These are phyloP conservation scores for Aspergillus caelatus DNA, from an alignment of 2,329 filamentous ascomycete species.

Conservation along the genomic window DNA sequence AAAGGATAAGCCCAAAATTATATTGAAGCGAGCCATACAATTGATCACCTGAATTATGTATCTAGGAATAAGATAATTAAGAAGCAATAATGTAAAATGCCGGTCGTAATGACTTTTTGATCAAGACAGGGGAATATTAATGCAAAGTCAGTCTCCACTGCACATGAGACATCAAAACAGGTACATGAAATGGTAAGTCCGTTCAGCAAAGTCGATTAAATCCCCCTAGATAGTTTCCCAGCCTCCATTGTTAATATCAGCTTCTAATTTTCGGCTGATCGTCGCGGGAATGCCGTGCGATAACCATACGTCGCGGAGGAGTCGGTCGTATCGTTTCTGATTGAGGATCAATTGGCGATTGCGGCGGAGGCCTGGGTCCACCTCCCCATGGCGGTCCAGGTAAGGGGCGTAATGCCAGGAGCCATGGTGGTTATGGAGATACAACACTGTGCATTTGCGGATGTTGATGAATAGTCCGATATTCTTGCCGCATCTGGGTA, in stretches of 20 bases:
- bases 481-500: slow-evolving; percentile 77
- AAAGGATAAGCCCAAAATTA: background rate
- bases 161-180: slow-evolving; percentile 3
- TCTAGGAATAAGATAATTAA: background rate
- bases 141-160: background rate
- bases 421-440: slow-evolving; percentile 78
- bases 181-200: background rate
- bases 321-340: slow-evolving; percentile 87
- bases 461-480: slow-evolving; percentile 97
- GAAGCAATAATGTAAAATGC: background rate
- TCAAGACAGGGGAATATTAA: background rate
- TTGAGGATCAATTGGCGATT: slow-evolving; percentile 89
- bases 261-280: slow-evolving; percentile 87
- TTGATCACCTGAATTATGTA: background rate
- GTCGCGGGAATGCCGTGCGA: slow-evolving; percentile 83
- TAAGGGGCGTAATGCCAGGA: slow-evolving; percentile 89
- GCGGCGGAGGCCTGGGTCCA: slow-evolving; percentile 84
- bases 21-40: background rate
- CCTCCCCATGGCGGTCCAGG: slow-evolving; percentile 93
- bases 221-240: slow-evolving; percentile 71
- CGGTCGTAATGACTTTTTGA: background rate
- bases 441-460: slow-evolving; percentile 90
- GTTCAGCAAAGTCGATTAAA: background rate
- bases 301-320: slow-evolving; percentile 84
- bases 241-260: slow-evolving; percentile 94